Evolutionary conservation across 2,329 filamentous ascomycete species (phyloP), one percentile per base, ranked within the genome.

Genomic region (Dothidotthia symphoricarpi): DNA sequence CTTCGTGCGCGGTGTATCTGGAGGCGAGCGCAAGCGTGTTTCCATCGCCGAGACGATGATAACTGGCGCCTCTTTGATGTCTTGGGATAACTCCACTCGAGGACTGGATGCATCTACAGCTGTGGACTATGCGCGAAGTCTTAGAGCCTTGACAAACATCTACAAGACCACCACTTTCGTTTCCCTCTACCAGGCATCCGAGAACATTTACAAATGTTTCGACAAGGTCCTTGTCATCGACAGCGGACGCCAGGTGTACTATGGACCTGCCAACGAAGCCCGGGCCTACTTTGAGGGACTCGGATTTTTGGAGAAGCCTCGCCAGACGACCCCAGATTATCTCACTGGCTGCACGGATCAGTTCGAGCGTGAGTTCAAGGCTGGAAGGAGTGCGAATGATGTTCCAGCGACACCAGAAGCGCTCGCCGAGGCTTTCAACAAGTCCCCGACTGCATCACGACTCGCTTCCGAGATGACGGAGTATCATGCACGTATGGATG

Each of bases 181-280:
- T 1, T 88, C 88, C 0, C 72, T 95, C 0, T 95, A 94, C 64
- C 88, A 94, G 61, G 87, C 86, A 0, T 88, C 84, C 0, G 86
- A 93, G 66, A 88, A 85, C 53, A 88, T 91, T 45, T 90, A 87
- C 68, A 75, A 75, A 15, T 79, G 82, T 24, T 90, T 91, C 45
- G 87, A 94, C 71, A 93, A 91, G 65, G 86, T 93, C 10, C 71
- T 94, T 56, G 84, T 90, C 24, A 86, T 93, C 38, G 85, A 90
- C 45, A 77, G 79, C 27, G 87, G 87, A 2, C 78, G 77, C 17
- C 82, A 89, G 61, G 84, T 87, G 24, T 93, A 82, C 68, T 89
- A 86, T 43, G 87, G 87, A 1, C 82, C 83, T 0, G 69, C 78
- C 0, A 66, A 74, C 1, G 78, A 86, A 46, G 87, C 87, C 1